Base-by-base conservation (phyloP, 306 rosid genomes). In the Vigna trinervia region DNA sequence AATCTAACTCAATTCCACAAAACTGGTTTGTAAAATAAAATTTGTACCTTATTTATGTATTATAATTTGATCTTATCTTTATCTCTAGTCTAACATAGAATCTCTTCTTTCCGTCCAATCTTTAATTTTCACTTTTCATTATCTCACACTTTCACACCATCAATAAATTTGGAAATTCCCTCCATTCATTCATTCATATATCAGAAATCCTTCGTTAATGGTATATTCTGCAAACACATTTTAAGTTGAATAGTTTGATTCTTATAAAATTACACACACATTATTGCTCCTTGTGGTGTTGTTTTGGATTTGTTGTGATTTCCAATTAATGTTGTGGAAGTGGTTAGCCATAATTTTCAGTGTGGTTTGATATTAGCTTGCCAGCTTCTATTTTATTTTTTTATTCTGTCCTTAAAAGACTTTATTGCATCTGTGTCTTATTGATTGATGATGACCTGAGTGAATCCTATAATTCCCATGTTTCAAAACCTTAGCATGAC, bases 281-380 rank as follows among this genome's bases (percentile, higher is more conserved):
- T 26, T 30, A 47, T 14, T 74, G 38, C 13, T 12, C 5, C 36
- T 6, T 47, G 22, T 32, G 53, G 45, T 51, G 8, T 65, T 65
- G 38, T 76, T 65, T 23, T 52, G 61, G 28, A 22, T 64, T 64
- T 50, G 39, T 56, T 10, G 20, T 46, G 10, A 5, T 28, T 12
- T 66, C 1, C 45, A 46, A 54, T 65, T 56, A 73, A 58, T 74
- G 62, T 56, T 67, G 14, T 15, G 34, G 26, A 1, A 17, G 74
- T 63, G 74, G 74, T 71, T 53, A 54, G 69, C 74, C 76, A 52
- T 38, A 32, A 43, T 60, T 68, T 48, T 81, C 80, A 69, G 58
- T 56, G 36, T 56, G 47, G 75, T 82, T 51, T 77, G 79, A 59
- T n/a, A 75, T 68, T 19, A 45, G 69, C 14, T 7, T 46, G 69